These are phyloP conservation scores for Pinus taeda DNA, from an alignment of 75 land plant genomes.

Conservation along the genomic window DNA sequence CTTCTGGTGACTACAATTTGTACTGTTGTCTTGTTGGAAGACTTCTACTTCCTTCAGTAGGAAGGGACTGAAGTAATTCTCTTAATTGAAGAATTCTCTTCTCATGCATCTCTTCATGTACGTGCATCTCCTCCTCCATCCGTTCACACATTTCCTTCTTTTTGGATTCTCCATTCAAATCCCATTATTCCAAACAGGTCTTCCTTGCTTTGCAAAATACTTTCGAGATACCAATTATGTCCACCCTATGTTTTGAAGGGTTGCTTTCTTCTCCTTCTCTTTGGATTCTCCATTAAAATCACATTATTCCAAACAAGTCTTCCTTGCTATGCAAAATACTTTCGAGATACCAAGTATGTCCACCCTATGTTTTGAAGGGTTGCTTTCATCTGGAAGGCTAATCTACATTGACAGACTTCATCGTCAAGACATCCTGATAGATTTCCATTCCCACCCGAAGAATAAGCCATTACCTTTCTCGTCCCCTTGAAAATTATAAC, in stretches of 20 bases:
- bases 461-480: too few species aligned
- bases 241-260: too few species aligned
- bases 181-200: conserved; percentile 7
- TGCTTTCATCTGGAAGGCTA: too few species aligned
- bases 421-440: too few species aligned
- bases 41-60: not conserved
- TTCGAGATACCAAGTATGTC: too few species aligned
- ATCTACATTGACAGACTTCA: too few species aligned
- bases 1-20: not conserved
- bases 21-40: too few species aligned
- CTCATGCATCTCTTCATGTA: not conserved
- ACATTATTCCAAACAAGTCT: conserved; percentile 8
- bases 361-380: too few species aligned
- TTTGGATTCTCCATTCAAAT: not conserved
- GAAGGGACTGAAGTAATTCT: not conserved
- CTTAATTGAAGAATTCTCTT: conserved; percentile 5
- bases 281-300: not conserved
- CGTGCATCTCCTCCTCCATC: not conserved
- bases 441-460: too few species aligned
- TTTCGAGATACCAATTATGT: too few species aligned
- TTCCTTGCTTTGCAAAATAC: not conserved
- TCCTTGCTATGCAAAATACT: not conserved
- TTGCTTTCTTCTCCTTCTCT: too few species aligned
- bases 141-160: not conserved
- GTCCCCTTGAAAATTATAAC: too few species aligned